Conservation (phyloP, 208 protist genomes). For the Leishmania mexicana region DNA sequence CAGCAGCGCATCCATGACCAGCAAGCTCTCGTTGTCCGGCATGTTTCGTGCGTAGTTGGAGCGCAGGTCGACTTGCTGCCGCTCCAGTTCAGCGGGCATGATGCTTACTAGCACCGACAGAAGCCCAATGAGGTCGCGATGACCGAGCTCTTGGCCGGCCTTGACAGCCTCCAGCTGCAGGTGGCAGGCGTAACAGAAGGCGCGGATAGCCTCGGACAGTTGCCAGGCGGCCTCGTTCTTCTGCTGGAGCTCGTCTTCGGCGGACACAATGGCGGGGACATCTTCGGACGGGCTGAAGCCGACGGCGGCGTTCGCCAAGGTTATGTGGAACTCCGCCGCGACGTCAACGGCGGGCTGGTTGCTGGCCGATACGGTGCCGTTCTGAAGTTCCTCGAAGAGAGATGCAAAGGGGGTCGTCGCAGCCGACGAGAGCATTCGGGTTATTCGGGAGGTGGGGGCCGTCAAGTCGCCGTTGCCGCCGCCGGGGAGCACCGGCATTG, state of each 20-base stretch:
- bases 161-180: constrained; percentile 62
- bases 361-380: constrained; percentile 13
- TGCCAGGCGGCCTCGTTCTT: constrained; percentile 41
- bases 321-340: constrained; percentile 32
- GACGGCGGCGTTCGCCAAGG: constrained; percentile 48
- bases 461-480: neutral
- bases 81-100: constrained; percentile 28
- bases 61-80: constrained; percentile 24
- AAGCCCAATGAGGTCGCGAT: constrained; percentile 56
- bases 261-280: constrained; percentile 21
- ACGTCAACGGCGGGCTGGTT: constrained; percentile 15
- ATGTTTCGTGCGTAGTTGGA: constrained; percentile 38
- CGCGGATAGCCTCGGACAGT: constrained; percentile 60
- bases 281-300: constrained; percentile 38
- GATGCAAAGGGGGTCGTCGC: neutral
- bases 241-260: constrained; percentile 52
- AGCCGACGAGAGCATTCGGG: neutral
- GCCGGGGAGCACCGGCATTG: constrained; percentile 45
- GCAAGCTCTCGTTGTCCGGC: constrained; percentile 36
- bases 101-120: constrained; percentile 62
- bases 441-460: neutral
- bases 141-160: constrained; percentile 43
- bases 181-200: constrained; percentile 44
- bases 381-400: constrained; percentile 52
- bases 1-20: constrained; percentile 52